Base-by-base conservation (phyloP, 441 rosid genomes). In the Arabidopsis hybrid region DNA sequence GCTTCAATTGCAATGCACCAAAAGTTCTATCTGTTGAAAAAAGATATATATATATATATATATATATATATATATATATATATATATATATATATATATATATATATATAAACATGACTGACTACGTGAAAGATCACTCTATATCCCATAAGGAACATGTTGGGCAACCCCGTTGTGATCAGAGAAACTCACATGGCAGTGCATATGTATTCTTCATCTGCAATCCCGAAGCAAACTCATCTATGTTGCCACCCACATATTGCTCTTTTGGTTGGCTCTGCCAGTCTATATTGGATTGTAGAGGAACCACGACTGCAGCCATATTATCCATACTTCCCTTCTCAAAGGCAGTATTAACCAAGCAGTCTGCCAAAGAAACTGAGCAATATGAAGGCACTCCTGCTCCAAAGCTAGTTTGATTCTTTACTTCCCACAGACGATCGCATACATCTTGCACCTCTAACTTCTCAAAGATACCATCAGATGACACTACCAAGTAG, bases 401-500 rank as follows among this genome's bases (percentile, higher is more conserved):
- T 8, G 84, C 75, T 46, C 81, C 75, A 61, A 70, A 59, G 18
- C 74, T 76, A 59, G 79, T 87, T 65, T 75, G 80, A 43, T 72
- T 65, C 14, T 79, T 82, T 60, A 79, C 85, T 77, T 89, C 93
- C 91, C 89, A 84, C 40, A 94, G 75, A 79, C 90, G 63, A 84
- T 94, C 95, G 69, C 99, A 92, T 47, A 87, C 95, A 51, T 90
- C 94, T 74, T 90, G 94, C 77, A 86, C 76, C 71, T 87, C 84
- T 84, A 89, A 65, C 73, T 86, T 91, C 79, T 92, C 99, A 80
- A 94, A 92, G 74, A 94, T 72, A 60, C 99, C 99, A 87, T 94
- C 99, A 42, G 99, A 85, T 72, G 97, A 97, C 79, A 85, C 95
- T 61, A 94, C 94, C 79, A 94, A 81, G 82, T 88, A 94, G 73